Conservation (phyloP, 352 stramenopile genomes). For the Phytophthora crassamura region DNA sequence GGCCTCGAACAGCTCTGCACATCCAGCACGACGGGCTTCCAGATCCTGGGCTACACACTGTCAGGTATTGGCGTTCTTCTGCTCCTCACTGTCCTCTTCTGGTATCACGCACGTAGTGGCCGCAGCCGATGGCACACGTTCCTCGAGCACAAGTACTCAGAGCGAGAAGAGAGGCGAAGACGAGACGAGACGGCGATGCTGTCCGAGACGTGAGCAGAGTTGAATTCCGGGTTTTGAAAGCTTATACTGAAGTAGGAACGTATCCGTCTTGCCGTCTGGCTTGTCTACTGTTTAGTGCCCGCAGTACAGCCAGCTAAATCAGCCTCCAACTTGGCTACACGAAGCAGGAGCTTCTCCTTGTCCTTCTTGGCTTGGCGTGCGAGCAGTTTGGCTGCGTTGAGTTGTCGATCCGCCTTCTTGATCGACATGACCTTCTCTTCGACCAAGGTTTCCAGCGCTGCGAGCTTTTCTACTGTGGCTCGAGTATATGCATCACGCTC, state of each 20-base stretch:
- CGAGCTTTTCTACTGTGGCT: slow-evolving; percentile 38
- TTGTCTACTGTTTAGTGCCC: too few relatives aligned
- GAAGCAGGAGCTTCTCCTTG: slow-evolving; percentile 60
- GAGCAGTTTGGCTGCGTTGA: slow-evolving; percentile 76
- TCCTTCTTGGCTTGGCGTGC: slow-evolving; percentile 74
- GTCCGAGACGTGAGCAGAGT: slow-evolving; percentile 11
- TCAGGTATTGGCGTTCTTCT: slow-evolving; percentile 19
- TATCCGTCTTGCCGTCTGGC: too few relatives aligned
- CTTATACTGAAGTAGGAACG: too few relatives aligned
- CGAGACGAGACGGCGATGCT: slow-evolving; percentile 30
- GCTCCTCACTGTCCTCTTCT: slow-evolving; percentile 19
- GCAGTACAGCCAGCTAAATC: too few relatives aligned
- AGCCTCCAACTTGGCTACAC: slow-evolving; percentile 49
- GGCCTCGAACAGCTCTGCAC: slow-evolving; percentile 61
- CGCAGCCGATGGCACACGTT: slow-evolving; percentile 40
- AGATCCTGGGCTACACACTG: slow-evolving; percentile 39
- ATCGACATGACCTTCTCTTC: slow-evolving; percentile 53
- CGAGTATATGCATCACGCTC: slow-evolving; percentile 40
- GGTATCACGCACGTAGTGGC: slow-evolving; percentile 43
- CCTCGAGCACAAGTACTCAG: slow-evolving; percentile 48
- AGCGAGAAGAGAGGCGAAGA: slow-evolving; percentile 33
- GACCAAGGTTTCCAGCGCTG: slow-evolving; percentile 41
- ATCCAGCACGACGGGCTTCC: slow-evolving; percentile 13
- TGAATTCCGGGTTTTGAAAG: neutral
- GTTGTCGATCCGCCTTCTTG: slow-evolving; percentile 66